These are phyloP conservation scores for Daedaleopsis sinensis DNA, from an alignment of 768 basidiomycete genomes.

Conservation along the genomic window DNA sequence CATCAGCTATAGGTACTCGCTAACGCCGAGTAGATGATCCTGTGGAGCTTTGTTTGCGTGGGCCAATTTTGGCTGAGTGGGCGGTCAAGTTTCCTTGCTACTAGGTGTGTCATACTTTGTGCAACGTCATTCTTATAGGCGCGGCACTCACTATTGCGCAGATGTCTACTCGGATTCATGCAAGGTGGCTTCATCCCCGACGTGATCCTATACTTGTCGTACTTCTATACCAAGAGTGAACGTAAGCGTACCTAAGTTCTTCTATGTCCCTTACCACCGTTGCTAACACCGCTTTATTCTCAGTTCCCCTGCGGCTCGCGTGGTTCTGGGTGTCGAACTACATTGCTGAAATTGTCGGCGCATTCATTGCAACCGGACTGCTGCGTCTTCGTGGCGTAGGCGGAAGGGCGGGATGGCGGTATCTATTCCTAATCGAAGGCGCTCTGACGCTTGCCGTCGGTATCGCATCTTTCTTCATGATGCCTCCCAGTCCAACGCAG, in stretches of 20 bases:
- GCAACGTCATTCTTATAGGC: neutral
- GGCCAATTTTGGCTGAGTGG: constrained; percentile 63
- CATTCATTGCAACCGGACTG: constrained; percentile 69
- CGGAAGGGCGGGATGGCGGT: constrained; percentile 61
- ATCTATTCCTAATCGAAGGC: constrained; percentile 60
- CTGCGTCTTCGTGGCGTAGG: constrained; percentile 53
- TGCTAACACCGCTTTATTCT: neutral
- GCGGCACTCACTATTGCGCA: constrained; percentile 19
- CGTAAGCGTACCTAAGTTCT: constrained; percentile 36
- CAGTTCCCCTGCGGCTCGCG: constrained; percentile 68
- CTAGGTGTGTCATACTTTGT: constrained; percentile 37
- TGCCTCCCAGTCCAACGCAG: constrained; percentile 67
- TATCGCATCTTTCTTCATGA: constrained; percentile 53
- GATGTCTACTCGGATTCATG: constrained; percentile 57
- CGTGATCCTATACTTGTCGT: constrained; percentile 64
- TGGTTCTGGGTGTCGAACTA: constrained; percentile 72
- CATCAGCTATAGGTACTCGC: neutral
- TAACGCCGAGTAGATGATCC: constrained; percentile 42
- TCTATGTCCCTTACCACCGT: neutral
- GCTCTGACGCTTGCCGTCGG: constrained; percentile 53
- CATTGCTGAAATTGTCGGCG: constrained; percentile 52
- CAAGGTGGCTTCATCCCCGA: constrained; percentile 72
- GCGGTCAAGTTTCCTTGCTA: constrained; percentile 54
- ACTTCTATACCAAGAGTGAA: constrained; percentile 63
- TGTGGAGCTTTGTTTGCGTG: constrained; percentile 61